These are phyloP conservation scores for Amaranthus cruentus DNA, from an alignment of 148 eudicot genomes.

Conservation along the genomic window DNA sequence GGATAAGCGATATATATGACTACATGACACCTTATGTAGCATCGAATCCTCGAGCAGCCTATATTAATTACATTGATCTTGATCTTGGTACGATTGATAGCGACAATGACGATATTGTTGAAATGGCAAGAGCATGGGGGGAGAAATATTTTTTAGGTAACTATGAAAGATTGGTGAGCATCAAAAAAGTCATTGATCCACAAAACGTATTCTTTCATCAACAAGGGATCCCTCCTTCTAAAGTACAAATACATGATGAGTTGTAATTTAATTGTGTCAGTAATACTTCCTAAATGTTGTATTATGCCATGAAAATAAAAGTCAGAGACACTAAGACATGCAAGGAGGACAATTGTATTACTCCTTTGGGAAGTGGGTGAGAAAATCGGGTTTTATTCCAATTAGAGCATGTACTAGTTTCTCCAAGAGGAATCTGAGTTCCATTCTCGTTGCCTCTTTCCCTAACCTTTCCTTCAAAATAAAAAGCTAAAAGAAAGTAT, in stretches of 20 bases:
- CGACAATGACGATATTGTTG: not conserved
- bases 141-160: constrained; percentile 31
- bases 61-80: constrained; percentile 44
- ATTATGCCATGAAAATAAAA: no score
- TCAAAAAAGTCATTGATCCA: constrained; percentile 29
- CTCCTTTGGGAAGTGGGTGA: no score
- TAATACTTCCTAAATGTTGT: no score
- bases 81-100: constrained; percentile 32
- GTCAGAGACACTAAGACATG: no score
- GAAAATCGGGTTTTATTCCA: no score
- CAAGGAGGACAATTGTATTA: no score
- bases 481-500: no score
- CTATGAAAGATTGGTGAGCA: constrained; percentile 31
- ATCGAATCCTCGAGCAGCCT: constrained; percentile 39
- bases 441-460: no score
- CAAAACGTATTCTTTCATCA: constrained; percentile 28
- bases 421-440: no score
- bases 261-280: not conserved
- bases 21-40: constrained; percentile 41
- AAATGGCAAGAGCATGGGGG: constrained; percentile 26
- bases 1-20: constrained; percentile 28
- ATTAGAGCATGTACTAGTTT: no score
- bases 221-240: constrained; percentile 28
- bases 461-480: no score
- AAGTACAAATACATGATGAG: constrained; percentile 16